Percentiles rank a stretch among this genome's conserved stretches.
Conservation (phyloP, 2,329 filamentous ascomycete species). For the Scedosporium boydii region DNA sequence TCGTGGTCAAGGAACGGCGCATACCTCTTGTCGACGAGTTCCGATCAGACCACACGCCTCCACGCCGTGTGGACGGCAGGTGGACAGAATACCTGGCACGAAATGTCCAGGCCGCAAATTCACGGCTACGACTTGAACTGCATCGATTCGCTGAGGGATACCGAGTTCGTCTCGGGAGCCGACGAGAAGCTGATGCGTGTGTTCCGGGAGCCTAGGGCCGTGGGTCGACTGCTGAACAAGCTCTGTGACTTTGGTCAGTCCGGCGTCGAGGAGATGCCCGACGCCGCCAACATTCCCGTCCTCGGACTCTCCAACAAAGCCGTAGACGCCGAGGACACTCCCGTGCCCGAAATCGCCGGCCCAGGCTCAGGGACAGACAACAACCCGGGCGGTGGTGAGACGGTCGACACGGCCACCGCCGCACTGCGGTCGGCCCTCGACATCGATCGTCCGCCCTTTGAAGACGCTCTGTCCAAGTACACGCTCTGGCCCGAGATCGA, state of each 20-base stretch:
- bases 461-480: conserved; percentile 81
- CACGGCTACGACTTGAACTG: conserved; percentile 98
- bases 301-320: conserved; percentile 95
- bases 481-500: conserved; percentile 94
- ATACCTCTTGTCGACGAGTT: conserved; percentile 81
- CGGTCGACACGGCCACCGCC: conserved; percentile 42
- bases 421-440: conserved; percentile 54
- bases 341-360: conserved; percentile 35
- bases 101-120: conserved; percentile 91
- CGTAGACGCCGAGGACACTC: conserved; percentile 39
- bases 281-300: conserved; percentile 90
- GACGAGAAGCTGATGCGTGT: conserved; percentile 98
- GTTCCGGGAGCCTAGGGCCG: conserved; percentile 79
- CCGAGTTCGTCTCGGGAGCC: conserved; percentile 84
- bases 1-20: conserved; percentile 75
- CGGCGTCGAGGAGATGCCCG: conserved; percentile 53
- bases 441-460: conserved; percentile 67
- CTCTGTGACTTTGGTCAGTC: conserved; percentile 35
- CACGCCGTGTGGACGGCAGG: conserved; percentile 65
- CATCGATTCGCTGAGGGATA: conserved; percentile 62
- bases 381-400: conserved; percentile 34
- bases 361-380: conserved; percentile 30
- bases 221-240: conserved; percentile 62
- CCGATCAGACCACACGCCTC: conserved; percentile 86
- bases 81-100: conserved; percentile 65